Evolutionary conservation across 192 early-diverging fungal species (phyloP).

Genomic region (Rhizophagus sp.): DNA sequence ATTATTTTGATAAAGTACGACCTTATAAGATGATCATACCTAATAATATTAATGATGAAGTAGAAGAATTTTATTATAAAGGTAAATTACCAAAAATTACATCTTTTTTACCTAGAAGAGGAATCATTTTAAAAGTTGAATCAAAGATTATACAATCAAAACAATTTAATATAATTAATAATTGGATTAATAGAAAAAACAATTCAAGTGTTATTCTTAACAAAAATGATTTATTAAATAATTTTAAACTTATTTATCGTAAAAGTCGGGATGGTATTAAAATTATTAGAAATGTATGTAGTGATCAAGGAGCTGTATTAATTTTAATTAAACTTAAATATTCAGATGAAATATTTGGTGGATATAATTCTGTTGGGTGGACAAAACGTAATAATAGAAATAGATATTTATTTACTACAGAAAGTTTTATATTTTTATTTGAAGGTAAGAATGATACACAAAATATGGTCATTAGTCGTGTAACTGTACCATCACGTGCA

Average conservation of each 20-base stretch:
- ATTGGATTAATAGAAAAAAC: not conserved
- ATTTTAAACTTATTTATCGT: slow-evolving; percentile 15
- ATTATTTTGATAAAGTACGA: slow-evolving; percentile 8
- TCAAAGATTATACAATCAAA: too few relatives aligned
- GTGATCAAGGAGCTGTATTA: not conserved
- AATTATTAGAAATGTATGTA: not conserved
- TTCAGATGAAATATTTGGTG: not conserved
- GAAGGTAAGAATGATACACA: too few relatives aligned
- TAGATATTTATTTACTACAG: too few relatives aligned
- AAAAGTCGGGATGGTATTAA: not conserved
- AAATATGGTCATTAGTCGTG: not conserved
- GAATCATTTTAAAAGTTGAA: too few relatives aligned
- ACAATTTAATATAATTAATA: not conserved
- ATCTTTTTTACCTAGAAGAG: too few relatives aligned
- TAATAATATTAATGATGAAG: not conserved
- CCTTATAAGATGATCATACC: not conserved
- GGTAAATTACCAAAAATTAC: too few relatives aligned
- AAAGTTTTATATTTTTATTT: too few relatives aligned
- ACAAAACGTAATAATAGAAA: too few relatives aligned
- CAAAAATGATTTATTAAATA: not conserved
- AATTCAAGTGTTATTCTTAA: not conserved
- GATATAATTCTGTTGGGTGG: not conserved
- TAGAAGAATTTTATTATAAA: not conserved
- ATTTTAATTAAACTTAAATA: not conserved
- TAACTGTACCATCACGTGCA: not conserved